Base-by-base conservation (phyloP, 164 flowering plant species). In the Echeveria elegans region DNA sequence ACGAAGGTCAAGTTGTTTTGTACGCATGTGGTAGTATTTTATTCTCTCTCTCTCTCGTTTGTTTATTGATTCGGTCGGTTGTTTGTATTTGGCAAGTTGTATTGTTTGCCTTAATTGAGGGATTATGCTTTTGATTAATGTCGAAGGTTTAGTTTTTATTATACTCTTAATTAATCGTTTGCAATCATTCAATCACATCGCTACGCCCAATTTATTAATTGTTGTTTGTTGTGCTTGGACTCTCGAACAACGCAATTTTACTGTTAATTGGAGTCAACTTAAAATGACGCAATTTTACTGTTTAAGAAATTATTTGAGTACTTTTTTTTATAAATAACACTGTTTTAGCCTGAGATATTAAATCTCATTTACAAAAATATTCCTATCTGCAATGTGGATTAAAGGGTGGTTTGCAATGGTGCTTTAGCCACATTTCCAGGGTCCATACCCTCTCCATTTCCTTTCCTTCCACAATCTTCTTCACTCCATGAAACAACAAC, bases 51-150 rank as follows among this genome's bases (percentile, higher is more conserved):
- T n/a, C n/a, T n/a, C n/a, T n/a, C n/a, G 47, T n/a, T 12, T 53
- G 29, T 53, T 23, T 53, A 56, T n/a, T 50, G 5, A 7, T 23
- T 11, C 47, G 1, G 47, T 14, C 47, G 47, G 47, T 52, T 9
- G 26, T 23, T n/a, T 9, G 10, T 7, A 52, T 52, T 21, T 90
- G 28, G 11, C 58, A 21, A 52, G 58, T 52, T 52, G 58, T 23
- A 45, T 21, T 52, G 1, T 56, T 2, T 14, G 30, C 32, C 56
- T n/a, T n/a, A 50, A 50, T 50, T 50, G 56, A 50, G 21, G 23
- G 53, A 18, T 47, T 23, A 90, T 94, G 73, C 53, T 18, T 47
- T 47, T 4, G 98, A 5, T 47, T 18, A n/a, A 47, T 19, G 53
- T 23, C 8, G 28, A 45, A 45, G 56, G 26, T 50, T 50, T 50